Conservation (phyloP, 371 early-diverging fungal species). For the Dinochytrium kinnereticum region DNA sequence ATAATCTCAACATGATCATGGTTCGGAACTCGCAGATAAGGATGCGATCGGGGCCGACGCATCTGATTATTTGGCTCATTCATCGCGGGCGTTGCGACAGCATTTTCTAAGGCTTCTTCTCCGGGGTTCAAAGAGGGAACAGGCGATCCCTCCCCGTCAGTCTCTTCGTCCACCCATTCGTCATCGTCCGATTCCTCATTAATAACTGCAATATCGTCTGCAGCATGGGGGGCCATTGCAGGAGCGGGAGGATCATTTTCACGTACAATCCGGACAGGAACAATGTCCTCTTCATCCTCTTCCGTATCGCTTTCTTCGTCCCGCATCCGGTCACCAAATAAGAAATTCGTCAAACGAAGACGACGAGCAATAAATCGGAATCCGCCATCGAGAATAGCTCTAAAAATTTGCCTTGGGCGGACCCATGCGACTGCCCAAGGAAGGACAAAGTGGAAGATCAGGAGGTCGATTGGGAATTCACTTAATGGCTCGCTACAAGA, state of each 20-base stretch:
- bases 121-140: background rate
- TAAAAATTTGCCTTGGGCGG: constrained; percentile 54
- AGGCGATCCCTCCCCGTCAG: background rate
- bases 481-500: constrained; percentile 66
- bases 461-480: constrained; percentile 76
- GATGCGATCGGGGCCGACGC: constrained; percentile 22
- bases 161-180: background rate
- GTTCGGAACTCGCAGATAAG: constrained; percentile 56
- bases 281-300: constrained; percentile 33
- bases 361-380: constrained; percentile 63
- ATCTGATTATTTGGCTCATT: too few species aligned
- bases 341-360: constrained; percentile 77
- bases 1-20: constrained; percentile 56
- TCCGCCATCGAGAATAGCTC: constrained; percentile 56
- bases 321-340: constrained; percentile 71
- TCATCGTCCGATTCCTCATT: constrained; percentile 8
- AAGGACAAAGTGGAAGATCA: constrained; percentile 71
- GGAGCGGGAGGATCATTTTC: background rate
- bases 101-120: too few species aligned
- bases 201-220: constrained; percentile 13
- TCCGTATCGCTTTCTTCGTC: constrained; percentile 67
- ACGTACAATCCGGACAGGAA: constrained; percentile 4
- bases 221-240: background rate
- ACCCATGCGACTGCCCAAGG: constrained; percentile 64
- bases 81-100: too few species aligned